Evolutionary conservation across 2,329 filamentous ascomycete species (phyloP), one percentile per base, ranked within the genome.

Genomic region (Dactylonectria estremocensis): DNA sequence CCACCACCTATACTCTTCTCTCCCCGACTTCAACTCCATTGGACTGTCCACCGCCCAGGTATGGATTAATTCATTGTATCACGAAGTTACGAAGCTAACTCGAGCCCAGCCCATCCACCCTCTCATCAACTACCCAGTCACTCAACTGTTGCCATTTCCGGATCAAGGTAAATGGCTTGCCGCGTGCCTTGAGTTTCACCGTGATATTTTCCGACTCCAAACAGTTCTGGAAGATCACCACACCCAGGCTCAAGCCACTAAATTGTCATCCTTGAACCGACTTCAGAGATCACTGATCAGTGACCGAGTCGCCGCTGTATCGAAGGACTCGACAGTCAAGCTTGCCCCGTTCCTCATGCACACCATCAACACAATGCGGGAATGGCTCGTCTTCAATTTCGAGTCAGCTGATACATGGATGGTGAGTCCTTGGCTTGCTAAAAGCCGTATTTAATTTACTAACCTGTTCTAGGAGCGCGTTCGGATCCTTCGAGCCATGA

Each of bases 261-360:
- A 86, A 57, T 79, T 90, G 5, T 87, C 87, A 7, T 82, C 83
- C 1, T 79, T 92, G 69, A 91, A 86, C 68, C 85, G 90, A 8
- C 81, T 92, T 8, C 89, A 92, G 76, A 83, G 90, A 65, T 91
- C 90, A 2, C 81, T 85, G 43, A 82, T 90, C 5, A 85, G 85
- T 22, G 83, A 84, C 54, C 84, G 85, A 16, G 85, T 90, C 18
- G 84, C 88, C 13, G 84, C 85, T 8, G 86, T 90, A 5, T 84
- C 86, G 0, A 90, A 88, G 68, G 90, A 92, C 71, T 88, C 89
- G 1, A 92, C 90, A 2, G 84, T 86, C 5, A 83, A 83, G 61
- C 81, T 89, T 7, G 83, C 83, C 1, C 78, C 78, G 2, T 92
- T 91, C 68, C 77, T 91, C 5, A 73, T 77, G 2, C 82, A 80